Base-by-base conservation (phyloP, 225 moss, liverwort and hornwort genomes). In the Polytrichum commune region DNA sequence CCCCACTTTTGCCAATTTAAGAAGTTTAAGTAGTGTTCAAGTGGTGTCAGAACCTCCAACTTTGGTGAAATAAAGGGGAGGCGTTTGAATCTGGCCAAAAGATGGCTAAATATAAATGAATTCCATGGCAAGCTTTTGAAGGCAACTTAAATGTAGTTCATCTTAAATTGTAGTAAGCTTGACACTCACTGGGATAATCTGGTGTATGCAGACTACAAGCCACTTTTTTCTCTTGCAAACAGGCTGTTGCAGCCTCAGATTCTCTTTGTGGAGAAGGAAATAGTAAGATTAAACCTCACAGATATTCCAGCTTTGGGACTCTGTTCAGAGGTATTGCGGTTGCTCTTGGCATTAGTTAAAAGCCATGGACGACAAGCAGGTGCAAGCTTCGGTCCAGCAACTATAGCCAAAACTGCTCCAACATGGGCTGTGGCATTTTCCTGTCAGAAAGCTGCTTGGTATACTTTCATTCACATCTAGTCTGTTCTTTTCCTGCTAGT, bases 321-420 rank as follows among this genome's bases (percentile, higher is more conserved):
- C 18, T 83, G 79, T 65, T 78, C 86, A 24, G 91, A 91, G 87
- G 79, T 95, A 73, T 62, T 93, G 66, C 83, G 95, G 64, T 77
- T 90, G 67, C 71, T 95, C 24, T 78, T 98, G 76, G 98, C 84
- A 30, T 84, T 98, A 68, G 66, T 91, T 60, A 93, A 79, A 77
- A 91, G 98, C 76, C 95, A 98, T 81, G 85, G 85, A 24, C 86
- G 87, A 67, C 85, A 87, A 82, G 98, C 92, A 63, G 95, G 91
- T 76, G 91, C 94, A 76, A 95, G 95, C 68, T 86, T 78, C 74
- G 92, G 95, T 76, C 95, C 95, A 57, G 87, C 76, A 67, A 78
- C 69, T 69, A 93, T 98, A 69, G 85, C 84, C 8, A 85, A 90
- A 78, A 84, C 77, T 70, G 90, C 91, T 20, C 91, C 93, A 66